Evolutionary conservation across 1,284 basidiomycete species (phyloP).

Genomic region (Pseudozyma hubeiensis): DNA sequence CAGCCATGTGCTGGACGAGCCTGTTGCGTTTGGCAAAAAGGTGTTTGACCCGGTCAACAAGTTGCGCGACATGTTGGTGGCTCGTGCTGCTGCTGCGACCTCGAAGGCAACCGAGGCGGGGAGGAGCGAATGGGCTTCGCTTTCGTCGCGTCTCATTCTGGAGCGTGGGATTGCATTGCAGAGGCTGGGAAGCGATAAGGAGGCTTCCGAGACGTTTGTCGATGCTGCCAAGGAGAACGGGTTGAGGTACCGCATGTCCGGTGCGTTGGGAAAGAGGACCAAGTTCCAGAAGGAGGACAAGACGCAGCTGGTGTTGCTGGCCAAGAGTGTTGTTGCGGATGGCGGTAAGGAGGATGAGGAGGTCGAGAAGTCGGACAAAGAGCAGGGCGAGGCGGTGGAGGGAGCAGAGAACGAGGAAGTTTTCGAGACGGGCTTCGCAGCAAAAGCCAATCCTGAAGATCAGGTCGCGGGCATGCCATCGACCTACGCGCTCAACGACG

Average conservation of each 20-base stretch:
- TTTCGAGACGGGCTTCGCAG: constrained; percentile 49
- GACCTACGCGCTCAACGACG: constrained; percentile 88
- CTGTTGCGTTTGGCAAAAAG: constrained; percentile 75
- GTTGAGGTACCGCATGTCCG: constrained; percentile 89
- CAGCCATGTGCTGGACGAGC: constrained; percentile 86
- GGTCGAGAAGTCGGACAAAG: constrained; percentile 37
- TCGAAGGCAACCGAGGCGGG: not conserved
- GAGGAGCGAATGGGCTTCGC: constrained; percentile 72
- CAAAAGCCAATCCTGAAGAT: constrained; percentile 48
- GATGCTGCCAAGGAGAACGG: constrained; percentile 81
- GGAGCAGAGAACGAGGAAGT: constrained; percentile 18
- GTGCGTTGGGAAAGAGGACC: constrained; percentile 91
- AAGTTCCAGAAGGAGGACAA: constrained; percentile 89
- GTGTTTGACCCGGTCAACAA: constrained; percentile 73
- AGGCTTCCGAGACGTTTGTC: constrained; percentile 83
- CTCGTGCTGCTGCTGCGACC: constrained; percentile 41
- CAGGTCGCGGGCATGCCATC: constrained; percentile 74
- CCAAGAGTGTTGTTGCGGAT: constrained; percentile 75
- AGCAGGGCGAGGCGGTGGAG: constrained; percentile 40
- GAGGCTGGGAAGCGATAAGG: constrained; percentile 78
- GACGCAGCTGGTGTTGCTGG: constrained; percentile 92
- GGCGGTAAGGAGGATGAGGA: constrained; percentile 49
- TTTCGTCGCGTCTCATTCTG: constrained; percentile 78
- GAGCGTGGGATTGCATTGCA: constrained; percentile 87
- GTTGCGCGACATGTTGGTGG: constrained; percentile 70